These are phyloP conservation scores for Rhynchospora breviuscula DNA, from an alignment of 176 grass and related monocot genomes.

Conservation along the genomic window DNA sequence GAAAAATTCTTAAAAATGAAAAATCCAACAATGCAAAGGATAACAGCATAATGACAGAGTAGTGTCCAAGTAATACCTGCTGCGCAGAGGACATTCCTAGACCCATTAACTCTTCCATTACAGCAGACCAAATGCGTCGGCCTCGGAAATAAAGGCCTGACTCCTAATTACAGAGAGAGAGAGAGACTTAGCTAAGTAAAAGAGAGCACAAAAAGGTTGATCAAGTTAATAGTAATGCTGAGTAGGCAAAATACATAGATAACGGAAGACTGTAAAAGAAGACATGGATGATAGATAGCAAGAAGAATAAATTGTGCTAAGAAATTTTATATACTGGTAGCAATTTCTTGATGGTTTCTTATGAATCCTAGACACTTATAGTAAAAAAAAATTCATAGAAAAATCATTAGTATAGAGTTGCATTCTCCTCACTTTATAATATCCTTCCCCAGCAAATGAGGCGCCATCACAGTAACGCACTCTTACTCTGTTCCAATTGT, in stretches of 20 bases:
- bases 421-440: conserved; percentile 24
- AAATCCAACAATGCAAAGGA: not conserved
- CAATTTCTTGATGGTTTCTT: not conserved
- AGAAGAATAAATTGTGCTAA: not conserved
- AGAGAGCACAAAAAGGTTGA: not conserved
- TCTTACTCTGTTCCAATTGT: conserved; percentile 94
- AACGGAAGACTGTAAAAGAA: not conserved
- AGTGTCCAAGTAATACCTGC: conserved; percentile 31
- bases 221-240: no score
- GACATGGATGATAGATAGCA: not conserved
- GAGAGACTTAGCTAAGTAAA: not conserved
- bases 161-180: conserved; percentile 29
- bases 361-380: no score
- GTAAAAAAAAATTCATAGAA: no score
- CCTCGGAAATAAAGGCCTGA: conserved; percentile 70
- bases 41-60: not conserved
- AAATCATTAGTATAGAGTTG: not conserved
- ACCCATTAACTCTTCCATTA: conserved; percentile 69
- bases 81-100: conserved; percentile 71
- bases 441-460: conserved; percentile 59
- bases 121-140: conserved; percentile 57
- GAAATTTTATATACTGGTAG: not conserved
- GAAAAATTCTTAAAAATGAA: no score
- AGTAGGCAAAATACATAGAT: not conserved
- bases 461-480: conserved; percentile 87